Evolutionary conservation across 192 early-diverging fungal species (phyloP).

Genomic region (Umbelopsis sp.): DNA sequence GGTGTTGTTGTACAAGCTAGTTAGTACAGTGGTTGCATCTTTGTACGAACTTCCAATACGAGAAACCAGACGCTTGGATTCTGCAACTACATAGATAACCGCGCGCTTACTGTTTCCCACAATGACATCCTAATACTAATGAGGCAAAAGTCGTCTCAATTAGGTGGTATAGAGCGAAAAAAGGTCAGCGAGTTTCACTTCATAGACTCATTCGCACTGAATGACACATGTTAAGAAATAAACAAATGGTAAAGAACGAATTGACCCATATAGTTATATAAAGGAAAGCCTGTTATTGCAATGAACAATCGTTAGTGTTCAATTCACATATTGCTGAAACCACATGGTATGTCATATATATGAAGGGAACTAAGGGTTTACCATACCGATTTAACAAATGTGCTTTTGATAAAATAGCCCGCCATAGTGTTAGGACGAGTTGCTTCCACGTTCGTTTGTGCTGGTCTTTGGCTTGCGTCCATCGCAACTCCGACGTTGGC

Average conservation of each 20-base stretch:
- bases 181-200: background rate
- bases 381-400: background rate
- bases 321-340: no score
- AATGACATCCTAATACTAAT: background rate
- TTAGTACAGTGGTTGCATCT: background rate
- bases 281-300: no score
- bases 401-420: background rate
- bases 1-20: background rate
- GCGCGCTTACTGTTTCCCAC: background rate
- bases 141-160: background rate
- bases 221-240: background rate
- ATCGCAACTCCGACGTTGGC: background rate
- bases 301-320: no score
- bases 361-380: no score
- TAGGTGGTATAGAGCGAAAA: background rate
- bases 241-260: background rate
- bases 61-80: background rate
- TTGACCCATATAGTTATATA: background rate
- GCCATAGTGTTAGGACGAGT: conserved; percentile 8
- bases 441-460: background rate
- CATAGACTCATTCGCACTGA: background rate
- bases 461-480: conserved; percentile 5
- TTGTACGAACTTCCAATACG: background rate
- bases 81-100: background rate
- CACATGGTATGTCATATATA: background rate